These are phyloP conservation scores for Trichoderma brevicompactum DNA, from an alignment of 2,329 filamentous ascomycete genomes.

Conservation along the genomic window DNA sequence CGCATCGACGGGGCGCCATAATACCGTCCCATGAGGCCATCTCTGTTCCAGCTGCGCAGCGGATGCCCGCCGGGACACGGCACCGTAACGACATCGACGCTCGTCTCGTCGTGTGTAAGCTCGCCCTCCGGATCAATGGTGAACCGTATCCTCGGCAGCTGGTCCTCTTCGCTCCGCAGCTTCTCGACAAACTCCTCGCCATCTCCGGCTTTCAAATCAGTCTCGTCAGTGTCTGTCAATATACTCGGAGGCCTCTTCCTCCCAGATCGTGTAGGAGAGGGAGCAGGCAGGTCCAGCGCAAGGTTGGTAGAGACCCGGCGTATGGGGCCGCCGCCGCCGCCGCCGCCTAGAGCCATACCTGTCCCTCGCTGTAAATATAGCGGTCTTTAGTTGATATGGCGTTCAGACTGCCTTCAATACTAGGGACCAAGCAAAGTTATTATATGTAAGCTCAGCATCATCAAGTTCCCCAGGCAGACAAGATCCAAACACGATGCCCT, in stretches of 20 bases:
- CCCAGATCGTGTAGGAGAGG: slow-evolving; percentile 18
- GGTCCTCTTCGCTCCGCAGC: not conserved
- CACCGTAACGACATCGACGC: slow-evolving; percentile 58
- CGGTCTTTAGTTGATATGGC: not conserved
- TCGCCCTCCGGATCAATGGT: slow-evolving; percentile 43
- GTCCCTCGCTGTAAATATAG: slow-evolving; percentile 14
- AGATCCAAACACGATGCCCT: too few species aligned
- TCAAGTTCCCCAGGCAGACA: not conserved
- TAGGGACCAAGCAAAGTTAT: not conserved
- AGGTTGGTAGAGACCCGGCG: slow-evolving; percentile 20
- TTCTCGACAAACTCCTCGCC: slow-evolving; percentile 10
- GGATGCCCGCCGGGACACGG: slow-evolving; percentile 59
- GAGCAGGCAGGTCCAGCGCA: slow-evolving; percentile 21
- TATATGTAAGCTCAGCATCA: not conserved
- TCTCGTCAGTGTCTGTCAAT: slow-evolving; percentile 27
- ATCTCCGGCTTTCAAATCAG: slow-evolving; percentile 23
- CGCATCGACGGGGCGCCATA: slow-evolving; percentile 50
- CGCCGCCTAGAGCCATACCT: slow-evolving; percentile 33
- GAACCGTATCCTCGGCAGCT: slow-evolving; percentile 36
- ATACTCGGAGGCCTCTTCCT: slow-evolving; percentile 19
- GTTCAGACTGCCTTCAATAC: not conserved
- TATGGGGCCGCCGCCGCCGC: slow-evolving; percentile 22
- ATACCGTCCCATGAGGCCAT: slow-evolving; percentile 53
- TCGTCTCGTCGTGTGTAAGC: slow-evolving; percentile 55
- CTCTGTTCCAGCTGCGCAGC: slow-evolving; percentile 57